Evolutionary conservation across 2,329 filamentous ascomycete genomes (phyloP), one percentile per base, ranked within the genome.

Genomic region (Thelonectria rubi): DNA sequence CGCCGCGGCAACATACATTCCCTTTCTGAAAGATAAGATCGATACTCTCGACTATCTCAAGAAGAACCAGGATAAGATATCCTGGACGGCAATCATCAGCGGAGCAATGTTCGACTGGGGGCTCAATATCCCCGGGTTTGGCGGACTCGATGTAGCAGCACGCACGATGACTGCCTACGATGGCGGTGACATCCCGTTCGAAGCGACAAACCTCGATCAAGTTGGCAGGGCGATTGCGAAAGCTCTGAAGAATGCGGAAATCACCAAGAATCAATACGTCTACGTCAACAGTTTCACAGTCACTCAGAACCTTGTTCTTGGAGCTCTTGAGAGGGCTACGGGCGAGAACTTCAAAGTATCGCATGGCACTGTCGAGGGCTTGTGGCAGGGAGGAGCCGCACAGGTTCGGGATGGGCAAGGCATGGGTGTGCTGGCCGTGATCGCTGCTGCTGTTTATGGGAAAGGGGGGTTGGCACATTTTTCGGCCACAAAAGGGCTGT

Each of bases 31-130:
- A 1, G 56, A 59, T 26, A 63, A 63, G 40, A 30, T 58, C n/a
- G 47, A 55, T 1, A 55, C 47, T 5, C 2, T 61, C n/a, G 20
- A 58, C 15, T 62, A 47, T 6, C 54, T 62, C 12, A 61, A 62
- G 40, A 30, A 40, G 1, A 18, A 61, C 2, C 39, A 61, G 9
- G 37, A 58, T 14, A 58, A 50, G 11, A 62, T 61, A 3, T 58
- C 62, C 2, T 64, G 62, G 62, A 62, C 39, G 1, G 49, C 54
- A n/a, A 15, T 61, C n/a, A 8, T 55, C 10, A 39, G 30, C 3
- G 58, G 58, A 5, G 21, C 26, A 14, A 61, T 61, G 57, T 62
- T 62, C 26, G 62, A 61, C 45, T 61, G 62, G 58, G 58, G 58
- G 12, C 39, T 61, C 11, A 48, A 58, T 3, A 61, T 64, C 11